Base-by-base conservation (phyloP, 1,284 basidiomycete species). In the Agaricales sp. region DNA sequence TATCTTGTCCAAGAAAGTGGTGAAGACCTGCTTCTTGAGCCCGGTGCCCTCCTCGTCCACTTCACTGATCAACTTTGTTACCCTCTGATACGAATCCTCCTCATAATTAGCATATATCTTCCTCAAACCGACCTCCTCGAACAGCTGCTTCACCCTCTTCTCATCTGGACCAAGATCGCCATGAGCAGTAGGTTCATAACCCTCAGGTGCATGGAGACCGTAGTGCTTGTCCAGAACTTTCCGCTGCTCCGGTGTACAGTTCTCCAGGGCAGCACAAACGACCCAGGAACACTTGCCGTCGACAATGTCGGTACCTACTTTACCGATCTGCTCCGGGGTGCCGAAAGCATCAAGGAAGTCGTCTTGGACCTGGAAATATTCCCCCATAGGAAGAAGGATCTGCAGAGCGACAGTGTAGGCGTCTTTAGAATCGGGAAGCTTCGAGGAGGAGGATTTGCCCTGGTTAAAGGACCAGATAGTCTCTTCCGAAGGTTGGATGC, bases 271-370 rank as follows among this genome's bases (percentile, higher is more conserved):
- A 16, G 82, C 83, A 68, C 97, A 98, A 67, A 99, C 75, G 62
- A 87, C 87, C 96, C 95, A 99, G 39, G 88, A 90, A 71, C 95
- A 99, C 71, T 99, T 99, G 80, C 98, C 98, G 70, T 98, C 95
- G 51, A 96, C 68, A 60, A 99, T 99, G 67, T 99, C 96, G 18
- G 95, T 98, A 22, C 95, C 96, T 55, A 98, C 81, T 73, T 99
- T 99, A 54, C 95, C 96, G 50, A 98, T 89, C 58, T 89, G 78
- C 69, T 94, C 91, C 0, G 92, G 91, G 1, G 89, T 80, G 12
- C 87, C 92, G 48, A 87, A 87, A 63, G 84, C 96, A 68, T 99
- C 95, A 56, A 99, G 81, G 69, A 87, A 98, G 67, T 99, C 96
- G 67, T 99, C 95, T 67, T 99, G 95, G 47, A 96, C 80, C 70